These are phyloP conservation scores for Endocalyx cinctus DNA, from an alignment of 2,329 filamentous ascomycete genomes.

Conservation along the genomic window DNA sequence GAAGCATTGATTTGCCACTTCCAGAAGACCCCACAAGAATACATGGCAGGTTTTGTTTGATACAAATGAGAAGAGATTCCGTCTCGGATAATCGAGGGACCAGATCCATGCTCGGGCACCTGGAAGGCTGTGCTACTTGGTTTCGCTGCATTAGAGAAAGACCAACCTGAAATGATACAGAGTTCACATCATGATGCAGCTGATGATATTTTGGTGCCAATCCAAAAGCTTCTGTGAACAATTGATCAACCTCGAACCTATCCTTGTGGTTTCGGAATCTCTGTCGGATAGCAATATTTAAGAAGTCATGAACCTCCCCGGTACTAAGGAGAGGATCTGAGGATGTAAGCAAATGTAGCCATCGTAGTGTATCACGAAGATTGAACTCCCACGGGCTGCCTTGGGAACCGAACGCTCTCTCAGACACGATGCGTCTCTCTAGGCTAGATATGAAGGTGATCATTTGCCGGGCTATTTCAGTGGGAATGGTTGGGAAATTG, in stretches of 20 bases:
- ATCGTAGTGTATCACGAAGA: constrained; percentile 81
- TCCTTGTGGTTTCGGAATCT: constrained; percentile 76
- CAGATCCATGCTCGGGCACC: constrained; percentile 46
- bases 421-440: constrained; percentile 63
- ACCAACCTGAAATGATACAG: constrained; percentile 70
- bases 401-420: constrained; percentile 54
- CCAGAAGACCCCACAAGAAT: constrained; percentile 84
- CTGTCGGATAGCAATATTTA: constrained; percentile 78
- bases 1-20: constrained; percentile 76
- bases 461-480: constrained; percentile 57
- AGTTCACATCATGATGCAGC: constrained; percentile 67
- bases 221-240: constrained; percentile 65
- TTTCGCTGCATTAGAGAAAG: constrained; percentile 66
- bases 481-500: constrained; percentile 63
- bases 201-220: constrained; percentile 50
- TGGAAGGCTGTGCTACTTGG: constrained; percentile 43
- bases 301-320: constrained; percentile 64
- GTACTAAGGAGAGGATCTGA: constrained; percentile 56
- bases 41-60: constrained; percentile 82
- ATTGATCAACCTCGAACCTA: constrained; percentile 54
- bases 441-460: constrained; percentile 79
- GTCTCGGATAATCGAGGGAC: constrained; percentile 63
- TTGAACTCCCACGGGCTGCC: constrained; percentile 95
- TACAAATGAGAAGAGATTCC: constrained; percentile 82
- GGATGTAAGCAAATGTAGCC: constrained; percentile 69